A percentile compares a stretch with the other conserved stretches of the same genome.
phyloP scores from a whole-genome alignment of 768 basidiomycete species.

The Suillus subaureus region DNA sequence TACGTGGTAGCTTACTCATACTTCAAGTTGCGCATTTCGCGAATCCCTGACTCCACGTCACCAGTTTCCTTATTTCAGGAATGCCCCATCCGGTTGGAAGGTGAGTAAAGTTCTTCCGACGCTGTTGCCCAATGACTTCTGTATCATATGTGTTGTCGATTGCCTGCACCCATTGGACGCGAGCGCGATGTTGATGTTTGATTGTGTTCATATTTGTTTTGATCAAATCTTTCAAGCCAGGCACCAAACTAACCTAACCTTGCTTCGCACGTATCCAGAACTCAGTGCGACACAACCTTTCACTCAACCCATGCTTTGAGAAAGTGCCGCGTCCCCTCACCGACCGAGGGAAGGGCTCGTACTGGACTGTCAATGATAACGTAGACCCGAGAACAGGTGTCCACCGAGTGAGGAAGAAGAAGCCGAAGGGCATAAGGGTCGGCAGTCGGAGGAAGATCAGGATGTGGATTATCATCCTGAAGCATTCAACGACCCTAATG shows the following conservation, averaged over 20 bases:
- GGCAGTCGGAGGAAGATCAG: slow-evolving; percentile 54
- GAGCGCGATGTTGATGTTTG: slow-evolving; percentile 68
- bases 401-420: slow-evolving; percentile 87
- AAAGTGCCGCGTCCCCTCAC: slow-evolving; percentile 91
- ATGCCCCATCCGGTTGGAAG: slow-evolving; percentile 91
- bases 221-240: slow-evolving; percentile 32
- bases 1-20: slow-evolving; percentile 40
- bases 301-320: slow-evolving; percentile 88
- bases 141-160: slow-evolving; percentile 5
- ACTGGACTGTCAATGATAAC: slow-evolving; percentile 91
- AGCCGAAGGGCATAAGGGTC: slow-evolving; percentile 57
- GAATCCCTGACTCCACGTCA: slow-evolving; percentile 15
- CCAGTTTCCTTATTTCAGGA: slow-evolving; percentile 90
- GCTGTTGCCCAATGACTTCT: slow-evolving; percentile 1
- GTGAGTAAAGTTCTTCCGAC: slow-evolving; percentile 44
- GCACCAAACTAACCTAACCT: slow-evolving; percentile 25
- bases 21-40: not conserved
- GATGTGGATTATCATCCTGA: slow-evolving; percentile 68
- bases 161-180: slow-evolving; percentile 26
- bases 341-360: slow-evolving; percentile 88
- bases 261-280: slow-evolving; percentile 51
- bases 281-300: slow-evolving; percentile 88
- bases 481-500: slow-evolving; percentile 55
- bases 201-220: slow-evolving; percentile 63
- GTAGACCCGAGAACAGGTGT: slow-evolving; percentile 89